These are phyloP conservation scores for Musa beccarii DNA, from an alignment of 176 grass and related monocot species.

Conservation along the genomic window DNA sequence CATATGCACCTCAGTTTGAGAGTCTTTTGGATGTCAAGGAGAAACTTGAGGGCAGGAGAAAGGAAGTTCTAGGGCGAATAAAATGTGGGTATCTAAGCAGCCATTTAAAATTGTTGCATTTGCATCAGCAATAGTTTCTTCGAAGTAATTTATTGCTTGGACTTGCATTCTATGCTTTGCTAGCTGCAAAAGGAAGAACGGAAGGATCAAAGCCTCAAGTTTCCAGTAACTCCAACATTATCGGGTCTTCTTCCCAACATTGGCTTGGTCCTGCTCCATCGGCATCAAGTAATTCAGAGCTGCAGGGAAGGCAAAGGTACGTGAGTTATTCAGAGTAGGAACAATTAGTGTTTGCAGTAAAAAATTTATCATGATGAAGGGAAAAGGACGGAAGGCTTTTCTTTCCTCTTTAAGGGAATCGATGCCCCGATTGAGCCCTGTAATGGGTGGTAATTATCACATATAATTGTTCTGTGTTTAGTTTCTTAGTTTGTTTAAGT, in stretches of 20 bases:
- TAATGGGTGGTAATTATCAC: no score
- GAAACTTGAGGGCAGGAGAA: constrained; percentile 77
- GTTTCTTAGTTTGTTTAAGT: background rate
- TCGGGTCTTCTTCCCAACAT: constrained; percentile 19
- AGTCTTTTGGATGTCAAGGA: constrained; percentile 55
- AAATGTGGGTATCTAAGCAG: constrained; percentile 30
- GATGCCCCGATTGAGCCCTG: no score
- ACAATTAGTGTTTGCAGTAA: background rate
- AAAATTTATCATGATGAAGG: background rate
- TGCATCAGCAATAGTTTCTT: background rate
- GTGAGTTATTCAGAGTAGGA: constrained; percentile 16
- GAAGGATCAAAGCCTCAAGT: constrained; percentile 26
- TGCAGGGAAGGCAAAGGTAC: constrained; percentile 42
- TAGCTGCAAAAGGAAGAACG: constrained; percentile 40
- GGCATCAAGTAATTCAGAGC: constrained; percentile 22
- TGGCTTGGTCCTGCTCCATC: constrained; percentile 28
- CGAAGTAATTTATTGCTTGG: background rate
- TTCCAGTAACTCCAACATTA: background rate
- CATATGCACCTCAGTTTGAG: constrained; percentile 77
- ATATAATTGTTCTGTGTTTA: background rate
- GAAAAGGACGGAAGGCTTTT: background rate
- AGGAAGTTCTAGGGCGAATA: constrained; percentile 57
- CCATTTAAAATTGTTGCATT: background rate
- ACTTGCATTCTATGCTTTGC: constrained; percentile 6
- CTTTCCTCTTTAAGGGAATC: background rate